Base-by-base conservation (phyloP, 2,329 filamentous ascomycete genomes). In the Calonectria montana region DNA sequence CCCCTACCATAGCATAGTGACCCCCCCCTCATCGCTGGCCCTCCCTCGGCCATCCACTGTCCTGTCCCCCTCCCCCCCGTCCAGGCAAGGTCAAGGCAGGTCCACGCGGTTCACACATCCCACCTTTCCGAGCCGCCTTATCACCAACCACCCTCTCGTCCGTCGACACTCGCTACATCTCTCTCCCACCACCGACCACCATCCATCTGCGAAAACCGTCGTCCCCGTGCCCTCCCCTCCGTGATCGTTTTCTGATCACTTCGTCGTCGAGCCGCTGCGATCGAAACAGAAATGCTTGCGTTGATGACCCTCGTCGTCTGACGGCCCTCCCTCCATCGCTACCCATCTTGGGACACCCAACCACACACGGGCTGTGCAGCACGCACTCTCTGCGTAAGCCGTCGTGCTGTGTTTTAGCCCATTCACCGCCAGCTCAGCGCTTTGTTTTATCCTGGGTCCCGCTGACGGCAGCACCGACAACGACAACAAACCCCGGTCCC, bases 271-370 rank as follows among this genome's bases (percentile, higher is more conserved):
- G 10, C 41, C 45, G 47, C 16, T 43, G 31, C 25, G 15, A 18
- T 45, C 64, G 53, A 43, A 73, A 73, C 62, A 77, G 77, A 79
- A 74, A 79, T 79, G 77, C 76, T 64, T 73, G 73, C 71, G 71
- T 74, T 65, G 75, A 72, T 70, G 74, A 77, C 71, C 72, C 70
- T 75, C 76, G 77, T 78, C 75, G 72, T 78, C 76, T 79, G 77
- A 79, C 77, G 77, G 70, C 67, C 71, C 71, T 74, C 77, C 67
- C 70, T 65, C 73, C 76, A 27, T 35, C 41, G 39, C 70, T 70
- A 69, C 61, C 71, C 70, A 69, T 74, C 70, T 71, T n/a, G 76
- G 76, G 75, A 76, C 76, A 77, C 63, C 68, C 76, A 74, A 76
- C 67, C 71, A 75, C 50, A 77, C 59, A 69, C 70, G 67, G 71